Conservation (phyloP, 768 basidiomycete species). For the Kwoniella mangroviensis region DNA sequence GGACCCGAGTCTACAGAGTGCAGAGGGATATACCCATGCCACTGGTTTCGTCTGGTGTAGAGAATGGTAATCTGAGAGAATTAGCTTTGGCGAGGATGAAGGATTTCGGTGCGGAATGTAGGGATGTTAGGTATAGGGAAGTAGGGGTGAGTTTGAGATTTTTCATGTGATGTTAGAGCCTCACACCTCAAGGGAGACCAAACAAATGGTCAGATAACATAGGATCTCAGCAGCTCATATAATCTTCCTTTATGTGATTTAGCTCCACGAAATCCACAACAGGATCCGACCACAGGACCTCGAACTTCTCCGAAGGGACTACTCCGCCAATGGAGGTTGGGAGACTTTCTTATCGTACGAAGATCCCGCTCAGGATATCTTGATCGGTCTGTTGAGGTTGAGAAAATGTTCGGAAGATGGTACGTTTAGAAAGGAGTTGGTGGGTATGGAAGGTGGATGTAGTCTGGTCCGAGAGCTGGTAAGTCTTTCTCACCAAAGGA, state of each 20-base stretch:
- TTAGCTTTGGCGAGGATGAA: conserved; percentile 96
- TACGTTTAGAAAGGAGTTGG: conserved; percentile 91
- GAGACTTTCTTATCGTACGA: conserved; percentile 99
- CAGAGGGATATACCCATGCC: conserved; percentile 98
- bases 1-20: conserved; percentile 97
- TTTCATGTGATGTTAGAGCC: too few relatives aligned
- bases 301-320: conserved; percentile 92
- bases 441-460: conserved; percentile 68
- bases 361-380: conserved; percentile 94
- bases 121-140: conserved; percentile 96
- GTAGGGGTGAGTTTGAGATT: conserved; percentile 95
- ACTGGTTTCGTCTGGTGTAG: conserved; percentile 93
- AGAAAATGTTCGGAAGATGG: conserved; percentile 96
- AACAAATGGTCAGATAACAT: too few relatives aligned
- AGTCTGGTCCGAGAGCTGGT: conserved; percentile 92
- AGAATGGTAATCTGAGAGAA: conserved; percentile 96
- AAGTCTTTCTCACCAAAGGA: conserved; percentile 12
- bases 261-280: conserved; percentile 99
- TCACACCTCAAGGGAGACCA: too few relatives aligned
- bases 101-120: conserved; percentile 96
- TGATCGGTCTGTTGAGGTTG: conserved; percentile 87
- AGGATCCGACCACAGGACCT: conserved; percentile 94
- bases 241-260: too few relatives aligned
- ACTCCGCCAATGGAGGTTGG: conserved; percentile 97
- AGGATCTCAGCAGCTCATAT: too few relatives aligned